A percentile compares a stretch with the other conserved stretches of the same genome.
Conservation (phyloP, 306 rosid species). For the Prunus davidiana region DNA sequence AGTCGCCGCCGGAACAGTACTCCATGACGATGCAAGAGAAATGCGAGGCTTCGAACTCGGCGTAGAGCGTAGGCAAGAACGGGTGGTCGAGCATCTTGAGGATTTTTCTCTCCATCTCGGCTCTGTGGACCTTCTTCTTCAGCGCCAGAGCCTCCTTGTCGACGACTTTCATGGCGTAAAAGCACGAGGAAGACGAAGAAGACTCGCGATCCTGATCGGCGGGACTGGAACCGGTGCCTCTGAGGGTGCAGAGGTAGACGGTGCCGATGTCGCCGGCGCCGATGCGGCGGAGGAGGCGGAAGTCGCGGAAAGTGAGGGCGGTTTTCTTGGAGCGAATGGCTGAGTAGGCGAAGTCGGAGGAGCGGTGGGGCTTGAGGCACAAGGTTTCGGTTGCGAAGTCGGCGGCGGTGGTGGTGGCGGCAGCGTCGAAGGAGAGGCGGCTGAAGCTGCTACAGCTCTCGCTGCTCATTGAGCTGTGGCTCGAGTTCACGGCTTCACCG, state of each 20-base stretch:
- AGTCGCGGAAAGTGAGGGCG: conserved; percentile 72
- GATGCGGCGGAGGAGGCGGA: conserved; percentile 69
- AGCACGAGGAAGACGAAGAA: conserved; percentile 14
- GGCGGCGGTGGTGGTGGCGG: conserved; percentile 31
- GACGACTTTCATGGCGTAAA: conserved; percentile 94
- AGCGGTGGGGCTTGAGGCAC: conserved; percentile 78
- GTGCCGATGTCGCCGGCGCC: conserved; percentile 97
- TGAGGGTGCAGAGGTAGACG: conserved; percentile 72
- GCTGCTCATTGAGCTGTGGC: conserved; percentile 76
- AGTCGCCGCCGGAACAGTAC: conserved; percentile 89
- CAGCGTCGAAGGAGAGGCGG: conserved; percentile 75
- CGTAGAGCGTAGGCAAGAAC: conserved; percentile 79
- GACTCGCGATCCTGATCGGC: conserved; percentile 9
- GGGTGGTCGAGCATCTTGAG: conserved; percentile 96
- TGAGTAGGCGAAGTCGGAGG: conserved; percentile 88
- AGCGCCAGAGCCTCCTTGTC: conserved; percentile 77
- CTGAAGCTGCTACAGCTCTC: conserved; percentile 93
- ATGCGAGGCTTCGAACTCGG: conserved; percentile 91
- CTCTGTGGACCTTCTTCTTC: conserved; percentile 79
- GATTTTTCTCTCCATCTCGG: conserved; percentile 89
- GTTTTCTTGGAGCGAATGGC: conserved; percentile 62
- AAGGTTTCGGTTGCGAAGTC: conserved; percentile 30
- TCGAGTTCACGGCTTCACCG: conserved; percentile 46
- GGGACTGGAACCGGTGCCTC: conserved; percentile 9
- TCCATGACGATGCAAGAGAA: conserved; percentile 98